phyloP scores from a whole-genome alignment of 345 rosid species.

The Psidium friedrichsthalianum region DNA sequence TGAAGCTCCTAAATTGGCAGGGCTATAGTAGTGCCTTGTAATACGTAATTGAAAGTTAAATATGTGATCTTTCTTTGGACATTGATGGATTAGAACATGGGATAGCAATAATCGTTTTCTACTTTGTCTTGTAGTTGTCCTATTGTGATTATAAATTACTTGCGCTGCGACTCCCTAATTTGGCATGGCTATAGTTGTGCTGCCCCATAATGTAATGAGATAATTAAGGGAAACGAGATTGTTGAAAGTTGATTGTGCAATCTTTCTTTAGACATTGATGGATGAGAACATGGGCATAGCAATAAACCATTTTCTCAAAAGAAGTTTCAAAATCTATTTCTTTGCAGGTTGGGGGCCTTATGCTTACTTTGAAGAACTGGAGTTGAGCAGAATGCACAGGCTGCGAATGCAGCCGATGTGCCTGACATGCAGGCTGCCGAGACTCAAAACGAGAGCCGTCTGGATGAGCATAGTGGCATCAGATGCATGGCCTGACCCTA shows the following conservation, averaged over 20 bases:
- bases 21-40: not conserved
- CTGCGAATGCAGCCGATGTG: rapidly evolving
- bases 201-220: not conserved
- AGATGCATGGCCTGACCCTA: not conserved
- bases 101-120: not conserved
- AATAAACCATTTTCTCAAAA: not conserved
- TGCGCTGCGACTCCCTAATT: not conserved
- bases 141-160: not conserved
- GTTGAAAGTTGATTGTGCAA: not conserved
- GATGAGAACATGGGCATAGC: not conserved
- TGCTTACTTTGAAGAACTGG: not conserved
- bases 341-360: not conserved
- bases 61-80: not conserved
- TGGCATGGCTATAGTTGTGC: not conserved
- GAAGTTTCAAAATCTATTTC: not conserved
- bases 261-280: not conserved
- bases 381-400: not conserved
- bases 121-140: not conserved
- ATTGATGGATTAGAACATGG: not conserved
- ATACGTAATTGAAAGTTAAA: not conserved
- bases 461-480: not conserved
- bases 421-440: not conserved
- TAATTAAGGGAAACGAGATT: not conserved
- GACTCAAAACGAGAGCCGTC: not conserved
- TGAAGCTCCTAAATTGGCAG: not conserved